These are phyloP conservation scores for Blakeslea trispora DNA, from an alignment of 371 early-diverging fungal species.

Conservation along the genomic window DNA sequence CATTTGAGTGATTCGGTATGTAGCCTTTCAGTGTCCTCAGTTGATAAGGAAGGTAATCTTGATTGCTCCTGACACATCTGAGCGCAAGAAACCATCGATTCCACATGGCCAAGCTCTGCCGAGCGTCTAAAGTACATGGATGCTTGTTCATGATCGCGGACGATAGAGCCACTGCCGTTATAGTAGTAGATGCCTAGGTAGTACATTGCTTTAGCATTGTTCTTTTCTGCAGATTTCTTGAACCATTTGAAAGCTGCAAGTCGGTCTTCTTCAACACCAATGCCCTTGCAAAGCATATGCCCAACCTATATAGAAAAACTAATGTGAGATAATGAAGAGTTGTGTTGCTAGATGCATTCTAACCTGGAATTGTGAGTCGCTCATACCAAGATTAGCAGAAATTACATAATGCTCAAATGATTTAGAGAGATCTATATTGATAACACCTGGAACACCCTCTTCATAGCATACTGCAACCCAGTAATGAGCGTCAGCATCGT, in stretches of 20 bases:
- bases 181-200: conserved; percentile 50
- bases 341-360: background rate
- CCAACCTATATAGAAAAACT: conserved; percentile 39
- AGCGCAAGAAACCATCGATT: conserved; percentile 49
- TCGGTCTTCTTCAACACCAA: conserved; percentile 49
- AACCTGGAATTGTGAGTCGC: conserved; percentile 48
- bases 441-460: conserved; percentile 42
- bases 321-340: conserved; percentile 4
- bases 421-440: conserved; percentile 20
- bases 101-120: conserved; percentile 43
- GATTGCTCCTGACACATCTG: conserved; percentile 39
- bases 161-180: conserved; percentile 42
- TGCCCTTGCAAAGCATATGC: conserved; percentile 53
- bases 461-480: conserved; percentile 48
- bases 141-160: conserved; percentile 38
- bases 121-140: conserved; percentile 44
- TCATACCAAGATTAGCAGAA: conserved; percentile 34
- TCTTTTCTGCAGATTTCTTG: conserved; percentile 49
- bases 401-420: conserved; percentile 38
- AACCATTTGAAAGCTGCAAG: conserved; percentile 56
- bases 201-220: conserved; percentile 44
- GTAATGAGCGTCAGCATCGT: conserved; percentile 36
- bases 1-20: conserved; percentile 40
- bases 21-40: conserved; percentile 18
- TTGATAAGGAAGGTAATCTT: background rate